These are phyloP conservation scores for Ceratocystiopsis sp. DNA, from an alignment of 2,329 filamentous ascomycete genomes.

Conservation along the genomic window DNA sequence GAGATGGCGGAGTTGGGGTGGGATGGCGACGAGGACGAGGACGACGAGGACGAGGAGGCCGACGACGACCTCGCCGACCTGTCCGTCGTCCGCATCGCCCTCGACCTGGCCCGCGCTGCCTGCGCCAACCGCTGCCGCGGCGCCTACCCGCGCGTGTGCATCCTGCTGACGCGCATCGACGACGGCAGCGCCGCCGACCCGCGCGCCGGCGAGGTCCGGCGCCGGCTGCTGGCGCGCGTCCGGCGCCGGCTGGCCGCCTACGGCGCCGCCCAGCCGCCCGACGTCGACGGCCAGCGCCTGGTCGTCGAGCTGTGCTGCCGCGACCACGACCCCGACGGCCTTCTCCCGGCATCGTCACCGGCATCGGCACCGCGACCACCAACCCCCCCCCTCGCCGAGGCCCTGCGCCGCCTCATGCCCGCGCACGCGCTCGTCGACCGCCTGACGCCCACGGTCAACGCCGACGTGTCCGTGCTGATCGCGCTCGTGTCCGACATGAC, in stretches of 20 bases:
- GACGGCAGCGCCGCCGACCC: constrained; percentile 7
- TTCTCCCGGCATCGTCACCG: too few relatives aligned
- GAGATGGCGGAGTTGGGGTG: constrained; percentile 18
- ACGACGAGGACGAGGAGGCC: constrained; percentile 2
- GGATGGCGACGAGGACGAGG: constrained; percentile 9
- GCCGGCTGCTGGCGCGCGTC: constrained; percentile 13
- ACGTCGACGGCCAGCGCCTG: constrained; percentile 10
- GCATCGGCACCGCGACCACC: too few relatives aligned
- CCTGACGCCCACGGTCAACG: constrained; percentile 28
- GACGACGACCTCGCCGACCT: constrained; percentile 11
- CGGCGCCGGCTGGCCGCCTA: constrained; percentile 1
- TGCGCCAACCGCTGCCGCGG: constrained; percentile 13
- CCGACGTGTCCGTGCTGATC: constrained; percentile 54
- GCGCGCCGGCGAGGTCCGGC: constrained; percentile 12
- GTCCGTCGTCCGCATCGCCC: constrained; percentile 12
- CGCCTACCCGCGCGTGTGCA: constrained; percentile 11
- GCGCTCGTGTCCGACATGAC: constrained; percentile 60
- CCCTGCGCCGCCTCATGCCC: constrained; percentile 10
- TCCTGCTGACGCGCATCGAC: constrained; percentile 15
- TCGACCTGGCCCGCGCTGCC: constrained; percentile 15
- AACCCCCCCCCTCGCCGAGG: constrained; percentile 8
- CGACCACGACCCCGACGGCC: constrained; percentile 4
- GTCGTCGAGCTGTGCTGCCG: constrained; percentile 13
- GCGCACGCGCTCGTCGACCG: constrained; percentile 7
- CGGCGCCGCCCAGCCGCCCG: not conserved